These are phyloP conservation scores for Pseudozyma flocculosa DNA, from an alignment of 1,284 basidiomycete species.

Conservation along the genomic window DNA sequence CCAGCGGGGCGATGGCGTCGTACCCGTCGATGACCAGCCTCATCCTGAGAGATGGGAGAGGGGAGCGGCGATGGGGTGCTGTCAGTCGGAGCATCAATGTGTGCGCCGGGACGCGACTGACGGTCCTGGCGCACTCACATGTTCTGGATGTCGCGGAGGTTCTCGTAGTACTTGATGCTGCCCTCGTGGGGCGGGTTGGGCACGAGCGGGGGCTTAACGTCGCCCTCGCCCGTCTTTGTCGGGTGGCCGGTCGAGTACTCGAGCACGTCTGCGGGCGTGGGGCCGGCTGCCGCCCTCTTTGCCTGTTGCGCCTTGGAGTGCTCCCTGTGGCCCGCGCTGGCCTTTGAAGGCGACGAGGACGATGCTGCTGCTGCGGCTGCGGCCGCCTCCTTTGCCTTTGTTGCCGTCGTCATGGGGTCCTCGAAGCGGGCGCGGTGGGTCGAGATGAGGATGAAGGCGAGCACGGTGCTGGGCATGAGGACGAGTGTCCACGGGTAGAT, in stretches of 20 bases:
- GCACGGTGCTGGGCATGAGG: constrained; percentile 42
- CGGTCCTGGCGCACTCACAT: constrained; percentile 25
- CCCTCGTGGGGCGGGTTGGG: constrained; percentile 54
- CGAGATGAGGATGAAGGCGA: constrained; percentile 49
- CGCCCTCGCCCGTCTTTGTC: constrained; percentile 23
- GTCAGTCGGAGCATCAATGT: neutral
- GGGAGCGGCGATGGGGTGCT: neutral
- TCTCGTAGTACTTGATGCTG: constrained; percentile 52
- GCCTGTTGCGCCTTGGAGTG: constrained; percentile 6
- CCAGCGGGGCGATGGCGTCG: constrained; percentile 47
- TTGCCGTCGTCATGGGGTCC: constrained; percentile 29
- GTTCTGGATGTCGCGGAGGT: constrained; percentile 58
- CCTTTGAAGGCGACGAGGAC: too few species aligned
- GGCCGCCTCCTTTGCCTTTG: constrained; percentile 18
- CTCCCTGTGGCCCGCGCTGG: too few species aligned
- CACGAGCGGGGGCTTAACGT: constrained; percentile 33
- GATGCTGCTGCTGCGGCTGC: too few species aligned
- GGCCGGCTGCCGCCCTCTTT: neutral
- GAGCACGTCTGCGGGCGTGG: constrained; percentile 15
- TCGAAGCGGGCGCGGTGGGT: constrained; percentile 44
- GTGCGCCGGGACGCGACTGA: neutral
- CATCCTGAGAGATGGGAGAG: constrained; percentile 33
- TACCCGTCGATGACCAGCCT: constrained; percentile 54
- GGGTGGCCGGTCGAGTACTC: constrained; percentile 24
- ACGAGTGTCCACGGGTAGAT: constrained; percentile 51